These are phyloP conservation scores for Monosporascus sp. DNA, from an alignment of 2,329 filamentous ascomycete species.

Conservation along the genomic window DNA sequence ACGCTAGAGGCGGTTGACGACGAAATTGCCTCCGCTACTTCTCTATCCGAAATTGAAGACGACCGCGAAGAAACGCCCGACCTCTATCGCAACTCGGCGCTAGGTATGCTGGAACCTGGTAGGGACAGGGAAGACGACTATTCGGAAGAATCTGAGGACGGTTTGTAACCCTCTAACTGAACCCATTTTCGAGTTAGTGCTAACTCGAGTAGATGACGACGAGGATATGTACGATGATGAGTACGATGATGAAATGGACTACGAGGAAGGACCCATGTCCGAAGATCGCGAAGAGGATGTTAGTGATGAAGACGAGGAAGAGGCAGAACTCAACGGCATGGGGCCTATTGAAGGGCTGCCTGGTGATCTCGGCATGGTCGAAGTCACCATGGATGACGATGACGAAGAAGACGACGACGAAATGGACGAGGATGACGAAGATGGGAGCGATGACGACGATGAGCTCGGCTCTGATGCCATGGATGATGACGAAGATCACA, in stretches of 20 bases:
- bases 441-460: conserved; percentile 55
- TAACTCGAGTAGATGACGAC: conserved; percentile 53
- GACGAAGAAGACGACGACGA: conserved; percentile 61
- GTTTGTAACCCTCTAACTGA: conserved; percentile 24
- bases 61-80: conserved; percentile 93
- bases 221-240: conserved; percentile 93
- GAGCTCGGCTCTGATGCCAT: conserved; percentile 52
- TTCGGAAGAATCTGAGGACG: conserved; percentile 67
- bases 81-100: conserved; percentile 89
- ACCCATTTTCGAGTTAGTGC: not conserved
- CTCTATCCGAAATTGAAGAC: conserved; percentile 80
- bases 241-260: conserved; percentile 90
- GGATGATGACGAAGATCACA: conserved; percentile 44
- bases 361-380: conserved; percentile 57
- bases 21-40: conserved; percentile 81
- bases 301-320: conserved; percentile 82
- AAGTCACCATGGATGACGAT: conserved; percentile 73
- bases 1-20: conserved; percentile 70
- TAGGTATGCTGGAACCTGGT: conserved; percentile 87
- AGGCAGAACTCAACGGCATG: conserved; percentile 62
- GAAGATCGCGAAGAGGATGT: conserved; percentile 79
- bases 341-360: conserved; percentile 75
- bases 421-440: conserved; percentile 44
- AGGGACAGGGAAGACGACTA: conserved; percentile 66
- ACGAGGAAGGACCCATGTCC: conserved; percentile 64